These are phyloP conservation scores for Sclerotinia nivalis DNA, from an alignment of 2,329 filamentous ascomycete species.

Conservation along the genomic window DNA sequence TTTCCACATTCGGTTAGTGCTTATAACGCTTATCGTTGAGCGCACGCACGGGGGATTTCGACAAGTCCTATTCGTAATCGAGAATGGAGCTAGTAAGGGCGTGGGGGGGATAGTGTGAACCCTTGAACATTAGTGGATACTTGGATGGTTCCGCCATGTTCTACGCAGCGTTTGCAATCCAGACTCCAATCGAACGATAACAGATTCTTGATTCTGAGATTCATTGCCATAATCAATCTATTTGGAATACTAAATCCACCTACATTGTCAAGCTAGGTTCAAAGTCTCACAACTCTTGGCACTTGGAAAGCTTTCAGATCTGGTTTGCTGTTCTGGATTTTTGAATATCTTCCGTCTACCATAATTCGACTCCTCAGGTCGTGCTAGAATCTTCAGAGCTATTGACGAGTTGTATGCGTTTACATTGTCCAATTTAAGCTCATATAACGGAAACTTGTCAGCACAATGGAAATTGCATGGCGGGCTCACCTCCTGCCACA, in stretches of 20 bases:
- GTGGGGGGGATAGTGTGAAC: not conserved
- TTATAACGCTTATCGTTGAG: not conserved
- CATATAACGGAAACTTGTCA: not conserved
- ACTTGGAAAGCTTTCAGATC: not conserved
- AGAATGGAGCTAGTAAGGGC: not conserved
- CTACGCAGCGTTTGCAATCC: not conserved
- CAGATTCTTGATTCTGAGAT: not conserved
- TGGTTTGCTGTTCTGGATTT: not conserved
- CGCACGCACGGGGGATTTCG: not conserved
- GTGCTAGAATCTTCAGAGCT: not conserved
- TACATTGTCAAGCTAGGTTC: not conserved
- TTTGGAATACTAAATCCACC: not conserved
- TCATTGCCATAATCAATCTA: not conserved
- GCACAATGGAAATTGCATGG: not conserved
- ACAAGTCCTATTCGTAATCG: not conserved
- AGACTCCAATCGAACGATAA: not conserved
- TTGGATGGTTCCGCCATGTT: not conserved
- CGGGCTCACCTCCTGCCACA: not conserved
- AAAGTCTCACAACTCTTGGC: not conserved
- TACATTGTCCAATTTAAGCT: not conserved
- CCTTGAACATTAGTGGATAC: not conserved
- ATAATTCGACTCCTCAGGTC: not conserved
- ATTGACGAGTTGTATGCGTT: not conserved
- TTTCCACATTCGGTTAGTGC: not conserved
- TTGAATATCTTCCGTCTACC: not conserved